Evolutionary conservation across 345 rosid species (phyloP), one percentile per base, ranked within the genome.

Genomic region (Raphanus sativus): DNA sequence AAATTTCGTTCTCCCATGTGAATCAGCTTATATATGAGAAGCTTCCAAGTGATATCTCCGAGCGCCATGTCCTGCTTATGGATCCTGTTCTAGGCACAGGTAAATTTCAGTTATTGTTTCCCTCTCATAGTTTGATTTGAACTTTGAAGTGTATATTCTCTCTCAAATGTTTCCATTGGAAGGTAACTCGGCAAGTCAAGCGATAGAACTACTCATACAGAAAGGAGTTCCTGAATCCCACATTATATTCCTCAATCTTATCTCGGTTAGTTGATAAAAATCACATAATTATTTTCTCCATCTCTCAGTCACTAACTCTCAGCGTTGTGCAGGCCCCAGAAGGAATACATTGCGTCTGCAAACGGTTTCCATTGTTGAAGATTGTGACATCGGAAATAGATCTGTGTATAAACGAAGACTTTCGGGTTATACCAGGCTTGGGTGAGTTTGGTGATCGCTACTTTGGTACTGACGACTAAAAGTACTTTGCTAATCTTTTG

Each of bases 391-490:
- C 98, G 2, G 99, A 96, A 84, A 96, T 96, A 54, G 98, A 96
- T 62, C 90, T 68, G 81, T 82, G 92, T 8, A 75, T 93, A 66
- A 93, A 96, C 65, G 90, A 91, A 74, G 99, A 93, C 72, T 96
- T 81, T 77, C 92, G 96, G 8, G 98, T 96, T 32, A 86, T 96
- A 81, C 99, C 99, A 8, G 99, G 99, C 25, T 74, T 96, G 94
- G 99, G 97, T 24, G 98, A 96, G 89, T 96, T 91, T 69, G 99
- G 99, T 1, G 97, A 96, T 81, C 93, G 96, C 10, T 96, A 96
- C 88, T 96, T 96, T 60, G 98, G 98, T 5, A 96, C 99, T 7
- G 98, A 93, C 73, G 98, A 96, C 77, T 94, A 81, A 84, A 34
- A 62, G 40, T 61, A 9, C 32, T 33, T 48, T 55, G 5, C 13